A percentile compares a stretch with the other conserved stretches of the same genome.
These are phyloP conservation scores for Fusarium keratoplasticum DNA, from an alignment of 2,329 filamentous ascomycete species.

Conservation along the genomic window DNA sequence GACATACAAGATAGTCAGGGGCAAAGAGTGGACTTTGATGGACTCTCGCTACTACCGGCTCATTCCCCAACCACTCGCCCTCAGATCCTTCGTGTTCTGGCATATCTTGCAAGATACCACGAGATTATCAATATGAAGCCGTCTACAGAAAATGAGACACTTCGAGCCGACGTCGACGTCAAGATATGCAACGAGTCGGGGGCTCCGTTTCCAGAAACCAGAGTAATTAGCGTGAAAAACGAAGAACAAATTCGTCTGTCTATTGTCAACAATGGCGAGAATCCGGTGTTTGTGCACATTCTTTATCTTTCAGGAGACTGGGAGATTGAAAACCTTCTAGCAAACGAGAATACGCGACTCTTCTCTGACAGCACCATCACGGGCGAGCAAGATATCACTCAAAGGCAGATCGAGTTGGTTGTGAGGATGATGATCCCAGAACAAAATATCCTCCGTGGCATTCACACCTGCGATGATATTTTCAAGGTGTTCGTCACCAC, in stretches of 20 bases:
- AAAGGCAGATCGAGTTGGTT: background rate
- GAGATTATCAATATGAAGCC: background rate
- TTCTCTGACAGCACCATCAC: background rate
- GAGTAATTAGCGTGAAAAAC: background rate
- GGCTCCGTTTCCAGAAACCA: background rate
- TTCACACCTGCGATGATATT: background rate
- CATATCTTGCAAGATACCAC: background rate
- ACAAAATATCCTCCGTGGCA: background rate
- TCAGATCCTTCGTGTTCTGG: background rate
- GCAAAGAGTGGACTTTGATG: background rate
- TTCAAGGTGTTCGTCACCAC: background rate
- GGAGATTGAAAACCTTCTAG: background rate
- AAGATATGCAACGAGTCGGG: background rate
- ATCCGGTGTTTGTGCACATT: background rate
- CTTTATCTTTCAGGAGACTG: background rate
- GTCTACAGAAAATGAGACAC: background rate
- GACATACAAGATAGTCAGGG: background rate
- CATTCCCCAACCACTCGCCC: background rate
- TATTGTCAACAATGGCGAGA: background rate
- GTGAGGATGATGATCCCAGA: background rate
- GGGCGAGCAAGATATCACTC: background rate
- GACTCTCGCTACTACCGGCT: background rate
- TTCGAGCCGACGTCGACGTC: background rate
- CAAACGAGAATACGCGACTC: background rate
- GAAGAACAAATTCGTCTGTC: background rate